These are phyloP conservation scores for Boletus vinaceobasis DNA, from an alignment of 768 basidiomycete species.

Conservation along the genomic window DNA sequence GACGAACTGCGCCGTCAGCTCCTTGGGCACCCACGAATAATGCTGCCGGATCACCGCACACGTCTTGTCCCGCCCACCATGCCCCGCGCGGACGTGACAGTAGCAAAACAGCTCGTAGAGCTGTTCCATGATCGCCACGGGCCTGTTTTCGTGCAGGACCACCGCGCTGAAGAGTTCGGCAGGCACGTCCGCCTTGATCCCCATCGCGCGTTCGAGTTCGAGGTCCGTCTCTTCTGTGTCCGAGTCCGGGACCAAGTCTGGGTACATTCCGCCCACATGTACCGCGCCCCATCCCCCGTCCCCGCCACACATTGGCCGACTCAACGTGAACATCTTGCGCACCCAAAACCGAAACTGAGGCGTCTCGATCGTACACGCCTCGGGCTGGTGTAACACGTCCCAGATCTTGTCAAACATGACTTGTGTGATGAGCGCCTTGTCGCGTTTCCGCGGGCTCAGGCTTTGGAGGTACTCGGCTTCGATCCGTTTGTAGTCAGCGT, in stretches of 20 bases:
- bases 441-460: slow-evolving; percentile 54
- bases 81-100: slow-evolving; percentile 60
- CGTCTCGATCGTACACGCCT: slow-evolving; percentile 42
- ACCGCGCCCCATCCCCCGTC: slow-evolving; percentile 17
- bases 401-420: slow-evolving; percentile 69
- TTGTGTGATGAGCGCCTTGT: slow-evolving; percentile 73
- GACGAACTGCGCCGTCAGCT: slow-evolving; percentile 75
- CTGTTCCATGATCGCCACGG: slow-evolving; percentile 75
- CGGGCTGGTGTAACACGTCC: slow-evolving; percentile 58
- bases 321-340: slow-evolving; percentile 71
- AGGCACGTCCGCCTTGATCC: slow-evolving; percentile 10
- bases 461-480: slow-evolving; percentile 56
- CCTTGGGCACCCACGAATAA: slow-evolving; percentile 85
- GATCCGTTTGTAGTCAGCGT: slow-evolving; percentile 55
- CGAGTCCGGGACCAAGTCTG: background rate
- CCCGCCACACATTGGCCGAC: slow-evolving; percentile 20
- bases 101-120: slow-evolving; percentile 76
- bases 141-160: slow-evolving; percentile 65
- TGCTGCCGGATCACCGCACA: slow-evolving; percentile 58
- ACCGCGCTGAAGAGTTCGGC: slow-evolving; percentile 34
- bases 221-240: slow-evolving; percentile 6
- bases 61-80: slow-evolving; percentile 81
- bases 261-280: background rate
- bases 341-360: slow-evolving; percentile 83
- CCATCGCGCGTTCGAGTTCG: slow-evolving; percentile 18